Conservation (phyloP, 305 asterid genomes). For the Nicotiana rustica region DNA sequence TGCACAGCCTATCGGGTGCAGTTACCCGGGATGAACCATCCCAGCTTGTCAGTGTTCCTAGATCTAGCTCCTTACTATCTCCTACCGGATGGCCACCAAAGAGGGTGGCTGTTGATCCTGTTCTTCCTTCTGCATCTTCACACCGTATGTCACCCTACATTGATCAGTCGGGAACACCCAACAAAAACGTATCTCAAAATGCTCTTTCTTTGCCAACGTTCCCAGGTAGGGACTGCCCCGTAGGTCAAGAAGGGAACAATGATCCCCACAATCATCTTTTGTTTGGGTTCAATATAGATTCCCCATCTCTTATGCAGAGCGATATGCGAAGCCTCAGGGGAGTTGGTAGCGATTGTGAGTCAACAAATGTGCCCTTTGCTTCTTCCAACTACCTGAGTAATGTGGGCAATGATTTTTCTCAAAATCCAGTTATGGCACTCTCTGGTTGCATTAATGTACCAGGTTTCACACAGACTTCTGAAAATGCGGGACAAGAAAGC, state of each 20-base stretch:
- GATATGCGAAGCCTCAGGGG: conserved; percentile 61
- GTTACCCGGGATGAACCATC: conserved; percentile 59
- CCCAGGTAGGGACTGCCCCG: conserved; percentile 68
- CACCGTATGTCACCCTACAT: conserved; percentile 45
- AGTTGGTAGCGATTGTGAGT: conserved; percentile 59
- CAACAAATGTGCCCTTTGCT: conserved; percentile 50
- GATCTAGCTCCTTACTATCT: conserved; percentile 52
- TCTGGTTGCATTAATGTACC: conserved; percentile 62
- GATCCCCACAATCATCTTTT: conserved; percentile 70
- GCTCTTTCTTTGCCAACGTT: conserved; percentile 69
- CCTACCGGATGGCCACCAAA: conserved; percentile 69
- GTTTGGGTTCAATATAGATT: conserved; percentile 77
- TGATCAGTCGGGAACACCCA: conserved; percentile 49
- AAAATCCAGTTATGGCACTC: conserved; percentile 55
- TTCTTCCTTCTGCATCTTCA: conserved; percentile 45
- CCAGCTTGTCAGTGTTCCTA: conserved; percentile 49
- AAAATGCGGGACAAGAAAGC: conserved; percentile 55
- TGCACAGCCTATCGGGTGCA: conserved; percentile 59
- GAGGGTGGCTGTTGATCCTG: conserved; percentile 68
- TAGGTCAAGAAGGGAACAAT: conserved; percentile 62
- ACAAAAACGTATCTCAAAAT: conserved; percentile 45
- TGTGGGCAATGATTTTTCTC: conserved; percentile 53
- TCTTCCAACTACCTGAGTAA: conserved; percentile 63
- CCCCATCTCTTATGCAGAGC: conserved; percentile 62
- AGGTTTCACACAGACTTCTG: conserved; percentile 54